Percentiles rank a stretch among this genome's conserved stretches.
Conservation (phyloP, 202 grass and related monocot species). For the Musa balbisiana region DNA sequence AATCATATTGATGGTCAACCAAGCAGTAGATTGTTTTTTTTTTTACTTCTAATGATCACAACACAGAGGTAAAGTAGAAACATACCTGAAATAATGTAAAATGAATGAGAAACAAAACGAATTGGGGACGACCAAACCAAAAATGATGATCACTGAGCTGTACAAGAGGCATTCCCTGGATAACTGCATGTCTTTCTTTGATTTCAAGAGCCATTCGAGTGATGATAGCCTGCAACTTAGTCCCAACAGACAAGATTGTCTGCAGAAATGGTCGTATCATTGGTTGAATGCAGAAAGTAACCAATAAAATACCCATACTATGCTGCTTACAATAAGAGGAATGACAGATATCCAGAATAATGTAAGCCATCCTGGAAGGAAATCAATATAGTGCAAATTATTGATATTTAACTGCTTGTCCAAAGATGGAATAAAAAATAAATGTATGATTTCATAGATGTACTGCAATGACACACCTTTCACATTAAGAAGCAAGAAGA, state of each 20-base stretch:
- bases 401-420: not conserved
- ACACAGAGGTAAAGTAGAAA: not conserved
- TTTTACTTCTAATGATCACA: not conserved
- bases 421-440: not conserved
- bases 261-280: slow-evolving; percentile 6
- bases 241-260: slow-evolving; percentile 73
- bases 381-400: not conserved
- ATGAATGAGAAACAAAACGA: slow-evolving; percentile 82
- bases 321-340: slow-evolving; percentile 9
- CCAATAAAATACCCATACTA: not conserved
- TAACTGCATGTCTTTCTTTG: slow-evolving; percentile 76
- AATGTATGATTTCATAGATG: not conserved
- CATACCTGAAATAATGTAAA: slow-evolving; percentile 70
- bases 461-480: not conserved
- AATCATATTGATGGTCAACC: not conserved
- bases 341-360: slow-evolving; percentile 16
- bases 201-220: slow-evolving; percentile 87
- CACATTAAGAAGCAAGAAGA: slow-evolving; percentile 20
- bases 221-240: slow-evolving; percentile 91
- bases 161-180: slow-evolving; percentile 88
- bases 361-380: slow-evolving; percentile 10
- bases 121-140: slow-evolving; percentile 58
- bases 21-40: not conserved
- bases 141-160: slow-evolving; percentile 90
- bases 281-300: no score